phyloP scores from a whole-genome alignment of 2,329 filamentous ascomycete species.

The Monilinia polystroma region DNA sequence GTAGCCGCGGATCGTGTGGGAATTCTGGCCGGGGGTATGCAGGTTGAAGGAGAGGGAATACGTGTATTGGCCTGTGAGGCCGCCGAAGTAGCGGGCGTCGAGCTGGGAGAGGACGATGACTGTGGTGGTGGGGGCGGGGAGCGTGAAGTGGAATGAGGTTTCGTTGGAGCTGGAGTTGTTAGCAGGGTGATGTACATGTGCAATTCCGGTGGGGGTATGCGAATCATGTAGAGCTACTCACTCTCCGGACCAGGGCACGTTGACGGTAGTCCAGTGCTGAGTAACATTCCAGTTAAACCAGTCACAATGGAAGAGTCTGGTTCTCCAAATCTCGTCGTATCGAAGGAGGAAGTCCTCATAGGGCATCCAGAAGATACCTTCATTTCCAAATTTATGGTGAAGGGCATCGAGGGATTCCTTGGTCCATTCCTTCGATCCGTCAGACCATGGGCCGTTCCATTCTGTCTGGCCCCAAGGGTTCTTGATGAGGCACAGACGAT shows the following conservation, averaged over 20 bases:
- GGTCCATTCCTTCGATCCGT: slow-evolving; percentile 54
- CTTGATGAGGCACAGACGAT: slow-evolving; percentile 50
- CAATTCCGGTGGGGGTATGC: too few relatives aligned
- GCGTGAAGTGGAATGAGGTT: slow-evolving; percentile 55
- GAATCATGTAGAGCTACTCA: background rate
- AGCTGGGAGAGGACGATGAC: slow-evolving; percentile 56
- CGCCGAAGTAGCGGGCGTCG: slow-evolving; percentile 59
- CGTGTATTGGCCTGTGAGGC: slow-evolving; percentile 56
- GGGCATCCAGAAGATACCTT: slow-evolving; percentile 61
- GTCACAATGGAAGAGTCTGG: slow-evolving; percentile 56
- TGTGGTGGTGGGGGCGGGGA: slow-evolving; percentile 53
- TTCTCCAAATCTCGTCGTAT: slow-evolving; percentile 58
- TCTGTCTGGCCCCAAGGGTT: slow-evolving; percentile 61
- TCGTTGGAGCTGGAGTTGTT: slow-evolving; percentile 49
- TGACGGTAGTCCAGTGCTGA: slow-evolving; percentile 59
- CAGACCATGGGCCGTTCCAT: slow-evolving; percentile 55
- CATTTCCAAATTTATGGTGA: slow-evolving; percentile 57
- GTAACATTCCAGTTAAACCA: slow-evolving; percentile 51
- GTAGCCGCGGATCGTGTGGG: slow-evolving; percentile 52
- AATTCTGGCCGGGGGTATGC: slow-evolving; percentile 50
- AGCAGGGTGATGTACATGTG: background rate
- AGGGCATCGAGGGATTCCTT: slow-evolving; percentile 55
- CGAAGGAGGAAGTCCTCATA: slow-evolving; percentile 60
- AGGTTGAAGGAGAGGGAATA: slow-evolving; percentile 48
- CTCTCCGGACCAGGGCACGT: slow-evolving; percentile 57